Conservation (phyloP, 2,329 filamentous ascomycete species). For the Venturia asperata region DNA sequence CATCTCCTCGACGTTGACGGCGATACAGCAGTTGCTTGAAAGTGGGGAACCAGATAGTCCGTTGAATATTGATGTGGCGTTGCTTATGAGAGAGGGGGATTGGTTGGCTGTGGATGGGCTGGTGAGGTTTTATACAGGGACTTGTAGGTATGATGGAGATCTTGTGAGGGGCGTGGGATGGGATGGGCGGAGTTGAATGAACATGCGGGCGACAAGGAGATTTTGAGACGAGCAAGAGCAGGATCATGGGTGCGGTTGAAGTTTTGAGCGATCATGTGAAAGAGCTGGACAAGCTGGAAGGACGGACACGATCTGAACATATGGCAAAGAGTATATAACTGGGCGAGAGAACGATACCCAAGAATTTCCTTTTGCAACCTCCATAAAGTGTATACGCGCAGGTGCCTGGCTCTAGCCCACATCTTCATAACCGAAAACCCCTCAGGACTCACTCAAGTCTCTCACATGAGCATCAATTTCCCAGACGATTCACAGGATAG, state of each 20-base stretch:
- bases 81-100: constrained; percentile 62
- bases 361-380: not conserved
- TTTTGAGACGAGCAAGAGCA: not conserved
- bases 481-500: too few relatives aligned
- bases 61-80: constrained; percentile 71
- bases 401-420: too few relatives aligned
- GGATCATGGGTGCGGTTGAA: not conserved
- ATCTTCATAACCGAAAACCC: too few relatives aligned
- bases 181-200: constrained; percentile 4
- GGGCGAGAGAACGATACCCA: constrained; percentile 9
- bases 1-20: constrained; percentile 65
- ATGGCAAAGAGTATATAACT: not conserved
- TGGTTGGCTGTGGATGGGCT: constrained; percentile 59
- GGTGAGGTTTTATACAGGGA: constrained; percentile 63
- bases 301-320: not conserved
- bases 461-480: too few relatives aligned
- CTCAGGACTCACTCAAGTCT: too few relatives aligned
- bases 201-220: not conserved
- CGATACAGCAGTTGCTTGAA: constrained; percentile 61
- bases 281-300: not conserved
- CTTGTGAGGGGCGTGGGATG: not conserved
- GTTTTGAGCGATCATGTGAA: not conserved
- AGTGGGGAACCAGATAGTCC: constrained; percentile 67
- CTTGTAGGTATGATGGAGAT: constrained; percentile 24
- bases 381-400: not conserved